A percentile compares a stretch with the other conserved stretches of the same genome.
These are phyloP conservation scores for Botryosphaeria dothidea DNA, from an alignment of 2,329 filamentous ascomycete species.

Conservation along the genomic window DNA sequence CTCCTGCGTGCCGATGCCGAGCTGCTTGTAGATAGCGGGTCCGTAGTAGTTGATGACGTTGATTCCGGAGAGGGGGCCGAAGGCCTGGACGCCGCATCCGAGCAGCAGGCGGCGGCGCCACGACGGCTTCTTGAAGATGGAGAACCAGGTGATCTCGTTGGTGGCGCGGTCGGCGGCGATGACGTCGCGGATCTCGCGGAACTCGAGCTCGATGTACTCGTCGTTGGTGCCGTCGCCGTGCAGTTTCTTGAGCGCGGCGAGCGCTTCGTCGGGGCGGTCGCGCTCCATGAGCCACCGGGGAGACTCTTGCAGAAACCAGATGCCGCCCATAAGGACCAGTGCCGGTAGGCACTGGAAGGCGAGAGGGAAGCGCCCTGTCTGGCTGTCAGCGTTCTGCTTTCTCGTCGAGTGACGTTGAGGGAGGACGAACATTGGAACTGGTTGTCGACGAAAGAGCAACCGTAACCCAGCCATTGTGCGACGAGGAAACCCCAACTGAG, in stretches of 20 bases:
- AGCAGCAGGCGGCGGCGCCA: constrained; percentile 51
- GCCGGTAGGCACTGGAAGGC: constrained; percentile 43
- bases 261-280: constrained; percentile 48
- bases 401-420: not conserved
- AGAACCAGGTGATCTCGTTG: constrained; percentile 40
- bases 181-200: constrained; percentile 55
- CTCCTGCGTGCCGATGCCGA: constrained; percentile 46
- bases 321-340: constrained; percentile 41
- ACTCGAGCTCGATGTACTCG: constrained; percentile 57
- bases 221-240: constrained; percentile 58
- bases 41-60: constrained; percentile 50
- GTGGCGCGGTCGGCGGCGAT: constrained; percentile 25
- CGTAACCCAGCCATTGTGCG: constrained; percentile 43
- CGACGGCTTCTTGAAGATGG: constrained; percentile 44
- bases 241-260: constrained; percentile 49
- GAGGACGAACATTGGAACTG: constrained; percentile 27
- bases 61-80: constrained; percentile 51
- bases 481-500: constrained; percentile 40
- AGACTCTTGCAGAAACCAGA: constrained; percentile 46
- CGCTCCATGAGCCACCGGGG: constrained; percentile 53
- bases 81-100: constrained; percentile 51
- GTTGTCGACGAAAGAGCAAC: constrained; percentile 30
- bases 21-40: constrained; percentile 44
- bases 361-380: constrained; percentile 44
- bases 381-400: constrained; percentile 31